phyloP scores from a whole-genome alignment of 2,329 filamentous ascomycete species.

The Calycina marina region DNA sequence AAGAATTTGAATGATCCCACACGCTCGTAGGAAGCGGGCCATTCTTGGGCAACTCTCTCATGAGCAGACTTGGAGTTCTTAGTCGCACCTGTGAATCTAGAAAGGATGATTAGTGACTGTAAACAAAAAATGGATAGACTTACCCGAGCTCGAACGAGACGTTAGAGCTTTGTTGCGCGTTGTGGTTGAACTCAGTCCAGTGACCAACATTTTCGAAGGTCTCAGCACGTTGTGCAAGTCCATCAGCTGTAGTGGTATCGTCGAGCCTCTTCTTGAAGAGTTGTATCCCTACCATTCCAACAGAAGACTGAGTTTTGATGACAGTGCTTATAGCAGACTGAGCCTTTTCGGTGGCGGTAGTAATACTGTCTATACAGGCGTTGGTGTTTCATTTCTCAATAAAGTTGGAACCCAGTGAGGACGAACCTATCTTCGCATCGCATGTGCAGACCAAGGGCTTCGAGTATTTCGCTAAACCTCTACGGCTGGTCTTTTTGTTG shows the following conservation, averaged over 20 bases:
- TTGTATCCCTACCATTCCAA: not conserved
- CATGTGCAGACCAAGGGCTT: too few species aligned
- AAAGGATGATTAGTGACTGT: not conserved
- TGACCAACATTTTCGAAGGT: not conserved
- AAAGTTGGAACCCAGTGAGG: too few species aligned
- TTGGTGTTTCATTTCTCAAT: too few species aligned
- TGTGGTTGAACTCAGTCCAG: not conserved
- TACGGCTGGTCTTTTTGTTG: too few species aligned
- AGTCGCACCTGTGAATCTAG: not conserved
- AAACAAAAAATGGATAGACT: not conserved
- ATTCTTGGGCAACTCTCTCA: not conserved
- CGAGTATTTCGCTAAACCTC: too few species aligned
- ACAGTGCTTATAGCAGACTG: too few species aligned
- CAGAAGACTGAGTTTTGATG: too few species aligned
- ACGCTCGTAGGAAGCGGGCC: not conserved
- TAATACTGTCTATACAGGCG: too few species aligned
- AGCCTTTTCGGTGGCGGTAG: too few species aligned
- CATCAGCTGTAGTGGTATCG: not conserved
- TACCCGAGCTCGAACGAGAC: not conserved
- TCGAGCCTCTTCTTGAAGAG: too few species aligned
- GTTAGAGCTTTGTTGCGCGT: not conserved
- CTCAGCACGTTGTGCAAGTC: not conserved
- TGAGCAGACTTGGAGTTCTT: not conserved
- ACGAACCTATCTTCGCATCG: too few species aligned
- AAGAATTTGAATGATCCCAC: not conserved